These are phyloP conservation scores for Glomus cerebriforme DNA, from an alignment of 192 early-diverging fungal genomes.

Conservation along the genomic window DNA sequence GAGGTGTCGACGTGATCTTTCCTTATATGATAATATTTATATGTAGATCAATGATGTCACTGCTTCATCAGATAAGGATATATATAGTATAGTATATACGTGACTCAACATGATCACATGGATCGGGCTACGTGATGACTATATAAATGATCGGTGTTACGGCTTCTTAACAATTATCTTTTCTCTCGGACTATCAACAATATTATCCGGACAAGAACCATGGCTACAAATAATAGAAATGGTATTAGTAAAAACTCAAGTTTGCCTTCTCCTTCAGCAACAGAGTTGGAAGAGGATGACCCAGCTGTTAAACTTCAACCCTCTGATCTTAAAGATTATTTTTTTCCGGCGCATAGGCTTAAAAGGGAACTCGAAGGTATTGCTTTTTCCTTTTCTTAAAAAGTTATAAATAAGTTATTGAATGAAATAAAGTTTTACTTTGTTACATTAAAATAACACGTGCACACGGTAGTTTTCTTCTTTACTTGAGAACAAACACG, in stretches of 20 bases:
- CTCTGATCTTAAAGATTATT: slow-evolving; percentile 13
- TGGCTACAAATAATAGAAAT: not conserved
- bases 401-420: not conserved
- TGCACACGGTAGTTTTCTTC: not conserved
- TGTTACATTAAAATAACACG: not conserved
- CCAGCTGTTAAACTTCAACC: slow-evolving; percentile 16
- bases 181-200: not conserved
- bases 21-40: too few relatives aligned
- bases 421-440: not conserved
- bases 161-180: not conserved
- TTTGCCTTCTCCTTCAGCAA: not conserved
- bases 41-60: too few relatives aligned
- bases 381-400: not conserved
- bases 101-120: too few relatives aligned
- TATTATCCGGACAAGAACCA: not conserved
- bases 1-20: too few relatives aligned
- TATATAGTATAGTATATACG: too few relatives aligned
- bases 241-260: not conserved
- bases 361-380: not conserved
- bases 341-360: slow-evolving; percentile 25
- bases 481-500: not conserved
- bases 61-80: too few relatives aligned
- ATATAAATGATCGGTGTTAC: not conserved
- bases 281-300: slow-evolving; percentile 26
- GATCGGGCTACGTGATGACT: too few relatives aligned